These are phyloP conservation scores for Chrysoporthe puriensis DNA, from an alignment of 2,329 filamentous ascomycete genomes.

Conservation along the genomic window DNA sequence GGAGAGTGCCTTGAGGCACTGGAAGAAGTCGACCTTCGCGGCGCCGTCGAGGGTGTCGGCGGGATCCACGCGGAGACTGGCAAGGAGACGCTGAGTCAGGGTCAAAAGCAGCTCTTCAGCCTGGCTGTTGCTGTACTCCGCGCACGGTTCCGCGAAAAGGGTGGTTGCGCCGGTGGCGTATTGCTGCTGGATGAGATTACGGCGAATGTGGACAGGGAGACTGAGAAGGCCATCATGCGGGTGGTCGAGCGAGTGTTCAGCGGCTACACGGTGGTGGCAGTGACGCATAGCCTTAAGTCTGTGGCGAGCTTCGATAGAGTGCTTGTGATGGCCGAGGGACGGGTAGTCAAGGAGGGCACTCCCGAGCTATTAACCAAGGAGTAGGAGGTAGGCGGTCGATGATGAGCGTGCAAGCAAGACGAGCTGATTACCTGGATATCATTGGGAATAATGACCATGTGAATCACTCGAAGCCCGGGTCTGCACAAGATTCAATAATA, in stretches of 20 bases:
- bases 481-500: not conserved
- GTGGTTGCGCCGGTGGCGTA: slow-evolving; percentile 10
- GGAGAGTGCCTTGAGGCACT: slow-evolving; percentile 43
- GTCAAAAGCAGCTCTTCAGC: slow-evolving; percentile 56
- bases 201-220: slow-evolving; percentile 23
- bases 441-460: not conserved
- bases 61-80: slow-evolving; percentile 45
- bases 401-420: not conserved
- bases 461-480: too few relatives aligned
- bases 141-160: slow-evolving; percentile 9
- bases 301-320: slow-evolving; percentile 21
- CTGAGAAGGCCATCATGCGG: slow-evolving; percentile 25
- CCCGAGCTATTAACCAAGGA: not conserved
- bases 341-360: slow-evolving; percentile 10
- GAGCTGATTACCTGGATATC: not conserved
- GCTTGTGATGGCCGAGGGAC: slow-evolving; percentile 14
- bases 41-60: slow-evolving; percentile 39
- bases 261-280: slow-evolving; percentile 19
- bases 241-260: slow-evolving; percentile 29
- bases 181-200: slow-evolving; percentile 28
- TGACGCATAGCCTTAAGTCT: slow-evolving; percentile 19
- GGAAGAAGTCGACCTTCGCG: slow-evolving; percentile 40
- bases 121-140: slow-evolving; percentile 54
- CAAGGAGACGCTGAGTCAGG: slow-evolving; percentile 55
- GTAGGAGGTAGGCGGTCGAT: not conserved